Evolutionary conservation across 345 rosid species (phyloP).

Genomic region (Lepidium aucheri): DNA sequence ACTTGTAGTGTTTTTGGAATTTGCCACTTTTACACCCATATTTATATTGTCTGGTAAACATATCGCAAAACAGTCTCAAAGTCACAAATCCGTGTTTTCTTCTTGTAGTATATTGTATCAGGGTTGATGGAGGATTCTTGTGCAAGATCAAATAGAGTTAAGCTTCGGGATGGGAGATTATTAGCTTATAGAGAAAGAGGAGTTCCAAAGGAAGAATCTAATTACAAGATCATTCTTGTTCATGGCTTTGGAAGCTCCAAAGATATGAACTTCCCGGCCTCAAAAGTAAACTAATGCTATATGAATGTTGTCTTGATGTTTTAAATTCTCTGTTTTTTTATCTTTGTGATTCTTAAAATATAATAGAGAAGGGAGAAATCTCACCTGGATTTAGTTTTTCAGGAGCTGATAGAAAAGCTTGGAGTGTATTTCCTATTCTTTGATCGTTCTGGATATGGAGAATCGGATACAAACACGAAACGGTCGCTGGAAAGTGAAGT

Average conservation of each 20-base stretch:
- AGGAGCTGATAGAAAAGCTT: constrained; percentile 67
- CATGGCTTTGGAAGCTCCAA: constrained; percentile 97
- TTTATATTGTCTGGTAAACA: background rate
- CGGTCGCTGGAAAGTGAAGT: constrained; percentile 68
- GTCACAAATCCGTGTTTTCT: background rate
- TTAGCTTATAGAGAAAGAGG: constrained; percentile 73
- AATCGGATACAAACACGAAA: constrained; percentile 54
- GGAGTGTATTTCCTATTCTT: constrained; percentile 57
- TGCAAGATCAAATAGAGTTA: constrained; percentile 31
- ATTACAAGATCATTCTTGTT: constrained; percentile 53
- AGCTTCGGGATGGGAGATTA: constrained; percentile 67
- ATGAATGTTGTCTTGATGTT: background rate
- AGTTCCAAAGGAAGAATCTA: constrained; percentile 50
- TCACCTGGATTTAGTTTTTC: constrained; percentile 21
- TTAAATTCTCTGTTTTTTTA: background rate
- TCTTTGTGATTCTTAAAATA: background rate
- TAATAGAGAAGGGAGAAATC: background rate
- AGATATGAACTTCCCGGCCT: constrained; percentile 73
- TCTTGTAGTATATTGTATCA: background rate
- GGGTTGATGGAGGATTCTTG: constrained; percentile 4
- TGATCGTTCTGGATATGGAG: constrained; percentile 91
- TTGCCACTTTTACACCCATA: background rate
- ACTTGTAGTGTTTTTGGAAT: background rate
- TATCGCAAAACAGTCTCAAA: background rate
- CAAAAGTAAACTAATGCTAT: constrained; percentile 39